These are phyloP conservation scores for Hyphopichia fennica DNA, from an alignment of 1,139 yeast species.

Conservation along the genomic window DNA sequence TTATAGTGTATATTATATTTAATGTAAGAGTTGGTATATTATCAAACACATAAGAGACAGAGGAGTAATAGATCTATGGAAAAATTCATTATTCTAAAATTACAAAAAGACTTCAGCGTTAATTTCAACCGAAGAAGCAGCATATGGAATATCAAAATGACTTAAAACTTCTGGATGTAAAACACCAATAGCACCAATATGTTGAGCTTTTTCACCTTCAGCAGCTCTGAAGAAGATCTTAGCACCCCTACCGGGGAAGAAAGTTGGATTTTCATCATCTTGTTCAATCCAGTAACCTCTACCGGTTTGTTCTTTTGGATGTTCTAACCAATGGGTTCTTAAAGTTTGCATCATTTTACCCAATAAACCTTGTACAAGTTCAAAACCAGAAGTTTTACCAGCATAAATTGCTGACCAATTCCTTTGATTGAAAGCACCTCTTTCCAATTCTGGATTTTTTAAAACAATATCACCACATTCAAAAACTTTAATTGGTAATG, in stretches of 20 bases:
- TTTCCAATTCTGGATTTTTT: constrained; percentile 76
- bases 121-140: constrained; percentile 87
- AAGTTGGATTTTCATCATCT: constrained; percentile 66
- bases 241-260: constrained; percentile 98
- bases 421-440: constrained; percentile 90
- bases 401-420: constrained; percentile 94
- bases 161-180: constrained; percentile 92
- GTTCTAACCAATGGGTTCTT: constrained; percentile 81
- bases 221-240: constrained; percentile 69
- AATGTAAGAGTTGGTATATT: not conserved
- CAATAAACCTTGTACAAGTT: constrained; percentile 87
- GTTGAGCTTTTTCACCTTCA: constrained; percentile 54
- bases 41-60: not conserved
- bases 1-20: not conserved
- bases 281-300: constrained; percentile 89
- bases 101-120: constrained; percentile 76
- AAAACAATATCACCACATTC: constrained; percentile 94
- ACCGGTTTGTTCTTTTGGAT: constrained; percentile 46
- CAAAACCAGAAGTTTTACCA: constrained; percentile 95
- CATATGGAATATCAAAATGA: constrained; percentile 87
- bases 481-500: constrained; percentile 91
- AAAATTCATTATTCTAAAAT: not conserved
- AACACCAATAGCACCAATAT: constrained; percentile 87
- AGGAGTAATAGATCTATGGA: not conserved
- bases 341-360: constrained; percentile 96